phyloP scores from a whole-genome alignment of 2,329 filamentous ascomycete genomes.

The Talaromyces sp. region DNA sequence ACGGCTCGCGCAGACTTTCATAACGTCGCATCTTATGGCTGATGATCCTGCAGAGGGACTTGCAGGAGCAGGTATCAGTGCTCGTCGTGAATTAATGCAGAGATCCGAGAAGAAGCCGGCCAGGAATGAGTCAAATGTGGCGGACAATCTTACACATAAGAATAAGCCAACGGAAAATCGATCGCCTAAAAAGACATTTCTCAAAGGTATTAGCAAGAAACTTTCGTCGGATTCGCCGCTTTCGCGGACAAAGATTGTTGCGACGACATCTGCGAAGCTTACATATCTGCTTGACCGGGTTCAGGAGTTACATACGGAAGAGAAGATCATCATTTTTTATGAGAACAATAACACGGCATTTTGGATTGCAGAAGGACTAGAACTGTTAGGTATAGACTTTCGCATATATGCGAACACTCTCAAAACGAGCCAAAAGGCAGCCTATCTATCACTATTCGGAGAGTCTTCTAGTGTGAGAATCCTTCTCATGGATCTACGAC shows the following conservation, averaged over 20 bases:
- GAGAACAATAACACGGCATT: slow-evolving; percentile 82
- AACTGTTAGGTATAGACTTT: slow-evolving; percentile 63
- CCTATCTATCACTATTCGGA: slow-evolving; percentile 79
- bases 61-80: slow-evolving; percentile 40
- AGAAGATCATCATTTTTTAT: slow-evolving; percentile 93
- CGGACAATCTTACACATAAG: slow-evolving; percentile 23
- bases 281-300: slow-evolving; percentile 79
- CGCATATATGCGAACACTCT: slow-evolving; percentile 57
- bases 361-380: slow-evolving; percentile 78
- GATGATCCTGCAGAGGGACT: slow-evolving; percentile 41
- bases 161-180: slow-evolving; percentile 27
- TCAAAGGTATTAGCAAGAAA: slow-evolving; percentile 27
- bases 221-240: slow-evolving; percentile 51
- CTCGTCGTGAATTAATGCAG: slow-evolving; percentile 28
- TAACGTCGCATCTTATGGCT: slow-evolving; percentile 40
- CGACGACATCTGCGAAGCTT: slow-evolving; percentile 81
- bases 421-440: slow-evolving; percentile 61
- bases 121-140: slow-evolving; percentile 19
- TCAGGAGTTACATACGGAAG: slow-evolving; percentile 61
- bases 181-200: slow-evolving; percentile 31
- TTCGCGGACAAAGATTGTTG: slow-evolving; percentile 61
- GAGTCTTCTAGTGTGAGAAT: slow-evolving; percentile 67
- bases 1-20: slow-evolving; percentile 54
- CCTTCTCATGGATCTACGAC: slow-evolving; percentile 84
- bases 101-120: slow-evolving; percentile 24